Evolutionary conservation across 805 yeast species (phyloP).

Genomic region (Candida loeiensis): DNA sequence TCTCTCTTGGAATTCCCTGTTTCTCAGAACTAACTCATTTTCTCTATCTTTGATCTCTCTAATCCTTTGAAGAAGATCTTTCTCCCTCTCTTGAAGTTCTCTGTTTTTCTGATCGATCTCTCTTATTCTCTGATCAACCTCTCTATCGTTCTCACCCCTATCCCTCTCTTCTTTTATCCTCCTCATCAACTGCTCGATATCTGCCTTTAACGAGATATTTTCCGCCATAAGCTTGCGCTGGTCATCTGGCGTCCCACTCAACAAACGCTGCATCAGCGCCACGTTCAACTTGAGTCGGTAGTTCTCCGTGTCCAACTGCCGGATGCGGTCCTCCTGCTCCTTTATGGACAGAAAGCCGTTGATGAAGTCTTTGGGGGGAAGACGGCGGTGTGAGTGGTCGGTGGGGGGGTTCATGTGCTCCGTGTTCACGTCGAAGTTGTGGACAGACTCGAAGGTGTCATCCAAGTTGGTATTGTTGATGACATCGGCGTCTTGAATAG

Average conservation of each 20-base stretch:
- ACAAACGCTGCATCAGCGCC: slow-evolving; percentile 21
- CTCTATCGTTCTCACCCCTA: slow-evolving; percentile 4
- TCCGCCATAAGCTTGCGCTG: slow-evolving; percentile 18
- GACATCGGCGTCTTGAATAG: slow-evolving; percentile 8
- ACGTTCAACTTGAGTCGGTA: slow-evolving; percentile 24
- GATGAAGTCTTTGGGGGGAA: slow-evolving; percentile 3
- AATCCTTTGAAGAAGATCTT: too few relatives aligned
- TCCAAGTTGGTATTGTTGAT: slow-evolving; percentile 10
- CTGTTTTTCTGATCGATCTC: background rate
- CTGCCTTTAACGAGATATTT: slow-evolving; percentile 16
- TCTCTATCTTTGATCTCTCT: too few relatives aligned
- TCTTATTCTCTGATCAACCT: background rate
- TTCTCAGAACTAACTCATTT: too few relatives aligned
- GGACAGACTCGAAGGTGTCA: slow-evolving; percentile 4
- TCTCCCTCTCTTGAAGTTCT: too few relatives aligned
- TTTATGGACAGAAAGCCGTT: slow-evolving; percentile 19
- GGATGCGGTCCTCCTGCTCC: slow-evolving; percentile 19
- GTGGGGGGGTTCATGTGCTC: slow-evolving; percentile 4
- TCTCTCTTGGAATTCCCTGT: too few relatives aligned
- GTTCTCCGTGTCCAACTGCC: slow-evolving; percentile 20
- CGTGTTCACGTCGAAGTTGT: slow-evolving; percentile 9
- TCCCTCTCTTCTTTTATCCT: slow-evolving; percentile 1
- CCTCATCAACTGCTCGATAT: slow-evolving; percentile 5
- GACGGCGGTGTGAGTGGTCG: slow-evolving; percentile 5
- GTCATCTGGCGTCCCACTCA: slow-evolving; percentile 23